Evolutionary conservation across 1,284 basidiomycete genomes (phyloP).

Genomic region (Fomitopsis pinicola): DNA sequence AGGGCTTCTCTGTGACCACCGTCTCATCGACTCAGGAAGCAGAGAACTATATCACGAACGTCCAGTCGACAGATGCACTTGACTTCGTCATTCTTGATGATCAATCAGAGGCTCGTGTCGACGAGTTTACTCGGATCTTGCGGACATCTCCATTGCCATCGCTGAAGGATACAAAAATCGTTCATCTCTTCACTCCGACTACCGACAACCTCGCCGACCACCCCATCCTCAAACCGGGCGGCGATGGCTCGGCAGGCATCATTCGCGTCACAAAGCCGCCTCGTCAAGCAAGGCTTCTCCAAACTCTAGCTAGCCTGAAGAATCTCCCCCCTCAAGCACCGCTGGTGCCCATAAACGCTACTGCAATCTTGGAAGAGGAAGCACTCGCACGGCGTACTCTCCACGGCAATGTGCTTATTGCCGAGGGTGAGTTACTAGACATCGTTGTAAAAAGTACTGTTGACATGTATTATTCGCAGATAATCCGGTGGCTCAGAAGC

Average conservation of each 20-base stretch:
- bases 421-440: constrained; percentile 46
- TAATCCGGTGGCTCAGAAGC: constrained; percentile 62
- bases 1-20: constrained; percentile 44
- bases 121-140: constrained; percentile 47
- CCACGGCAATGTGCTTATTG: constrained; percentile 62
- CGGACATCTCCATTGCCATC: constrained; percentile 32
- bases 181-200: constrained; percentile 69
- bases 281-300: constrained; percentile 52
- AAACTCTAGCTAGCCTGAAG: constrained; percentile 56
- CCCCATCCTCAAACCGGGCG: constrained; percentile 36
- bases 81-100: constrained; percentile 67
- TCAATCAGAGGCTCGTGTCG: constrained; percentile 53
- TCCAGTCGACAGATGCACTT: constrained; percentile 31
- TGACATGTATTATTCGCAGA: constrained; percentile 33
- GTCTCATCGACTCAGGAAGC: constrained; percentile 43
- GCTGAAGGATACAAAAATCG: constrained; percentile 54
- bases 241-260: constrained; percentile 44
- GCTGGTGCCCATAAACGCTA: constrained; percentile 30
- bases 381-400: constrained; percentile 46
- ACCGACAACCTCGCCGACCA: constrained; percentile 48
- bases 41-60: constrained; percentile 35
- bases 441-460: not conserved
- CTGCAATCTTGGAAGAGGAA: constrained; percentile 43
- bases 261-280: constrained; percentile 69
- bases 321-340: constrained; percentile 44